Conservation (phyloP, 352 stramenopile genomes). For the Phytophthora pisi region DNA sequence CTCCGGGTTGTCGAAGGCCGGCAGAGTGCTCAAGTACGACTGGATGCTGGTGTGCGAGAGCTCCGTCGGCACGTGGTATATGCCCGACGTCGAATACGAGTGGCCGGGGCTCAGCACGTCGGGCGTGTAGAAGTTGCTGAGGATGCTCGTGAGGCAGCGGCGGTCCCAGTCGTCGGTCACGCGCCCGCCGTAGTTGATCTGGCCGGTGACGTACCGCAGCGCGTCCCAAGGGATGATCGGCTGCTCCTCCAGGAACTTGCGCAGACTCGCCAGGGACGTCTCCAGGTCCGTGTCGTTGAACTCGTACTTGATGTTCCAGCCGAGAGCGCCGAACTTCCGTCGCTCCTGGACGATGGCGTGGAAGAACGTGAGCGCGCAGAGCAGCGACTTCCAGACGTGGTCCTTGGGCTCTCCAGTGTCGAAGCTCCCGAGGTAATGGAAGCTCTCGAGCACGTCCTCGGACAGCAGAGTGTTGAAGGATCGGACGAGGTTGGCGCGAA, state of each 20-base stretch:
- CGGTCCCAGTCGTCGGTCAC: conserved; percentile 97
- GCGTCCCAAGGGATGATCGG: conserved; percentile 92
- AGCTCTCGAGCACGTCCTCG: conserved; percentile 69
- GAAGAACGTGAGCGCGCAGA: conserved; percentile 92
- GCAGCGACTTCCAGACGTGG: conserved; percentile 89
- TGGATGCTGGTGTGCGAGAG: conserved; percentile 61
- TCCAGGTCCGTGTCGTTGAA: conserved; percentile 97
- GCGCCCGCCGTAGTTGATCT: conserved; percentile 97
- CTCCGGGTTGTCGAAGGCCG: conserved; percentile 90
- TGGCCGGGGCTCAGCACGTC: conserved; percentile 80
- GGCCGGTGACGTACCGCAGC: conserved; percentile 92
- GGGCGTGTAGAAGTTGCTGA: conserved; percentile 92
- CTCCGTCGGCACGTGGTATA: conserved; percentile 83
- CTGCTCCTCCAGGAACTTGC: conserved; percentile 93
- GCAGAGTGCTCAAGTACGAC: conserved; percentile 85
- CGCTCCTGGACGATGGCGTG: conserved; percentile 95
- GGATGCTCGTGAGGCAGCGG: conserved; percentile 92
- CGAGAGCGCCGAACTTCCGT: conserved; percentile 93
- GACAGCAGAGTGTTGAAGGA: conserved; percentile 90
- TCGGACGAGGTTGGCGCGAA: conserved; percentile 88
- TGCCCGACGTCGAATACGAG: conserved; percentile 87
- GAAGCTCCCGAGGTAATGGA: conserved; percentile 58
- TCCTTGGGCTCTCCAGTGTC: conserved; percentile 68
- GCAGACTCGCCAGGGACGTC: conserved; percentile 90
- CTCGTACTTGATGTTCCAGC: conserved; percentile 97